Evolutionary conservation across 768 basidiomycete genomes (phyloP), one percentile per base, ranked within the genome.

Genomic region (Naganishia antarctica): DNA sequence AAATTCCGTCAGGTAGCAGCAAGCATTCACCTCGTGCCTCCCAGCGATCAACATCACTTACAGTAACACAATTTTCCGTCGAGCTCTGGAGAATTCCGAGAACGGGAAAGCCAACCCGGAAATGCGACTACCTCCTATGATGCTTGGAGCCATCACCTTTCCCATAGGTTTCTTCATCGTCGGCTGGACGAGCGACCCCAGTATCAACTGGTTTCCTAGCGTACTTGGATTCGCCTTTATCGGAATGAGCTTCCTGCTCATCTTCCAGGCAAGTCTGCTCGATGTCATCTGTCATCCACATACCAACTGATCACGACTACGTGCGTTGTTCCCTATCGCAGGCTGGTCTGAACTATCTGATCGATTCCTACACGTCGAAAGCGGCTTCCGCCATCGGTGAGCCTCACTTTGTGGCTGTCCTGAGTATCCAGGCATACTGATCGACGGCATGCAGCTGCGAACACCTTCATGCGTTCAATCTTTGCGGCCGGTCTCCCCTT

Each of bases 101-200:
- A 47, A 34, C 62, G 62, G 73, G 3, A 41, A 41, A 45, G 73
- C 72, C 1, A 63, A 67, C 47, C 77, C 78, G 2, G 78, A 79
- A 61, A 64, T 69, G 53, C 63, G 77, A 43, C 66, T 78, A 6
- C 74, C 72, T 0, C 75, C 77, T 0, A 79, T 79, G 78, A 74
- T 77, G 74, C 37, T 78, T 11, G 78, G 78, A 7, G 65, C 70
- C 13, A 57, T 77, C 32, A 25, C 66, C 13, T 78, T 79, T 64
- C 77, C 77, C 0, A 67, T 74, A 45, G 78, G 70, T 0, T 71
- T 70, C 67, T 77, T 72, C 65, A 41, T 76, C 26, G 66, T 75
- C 15, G 75, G 75, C 7, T 78, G 75, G 75, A 72, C 72, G 9
- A 58, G 65, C 0, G 40, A 67, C 1, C 71, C 70, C 6, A 41